Evolutionary conservation across 768 basidiomycete species (phyloP), one percentile per base, ranked within the genome.

Genomic region (Exidia glandulosa): DNA sequence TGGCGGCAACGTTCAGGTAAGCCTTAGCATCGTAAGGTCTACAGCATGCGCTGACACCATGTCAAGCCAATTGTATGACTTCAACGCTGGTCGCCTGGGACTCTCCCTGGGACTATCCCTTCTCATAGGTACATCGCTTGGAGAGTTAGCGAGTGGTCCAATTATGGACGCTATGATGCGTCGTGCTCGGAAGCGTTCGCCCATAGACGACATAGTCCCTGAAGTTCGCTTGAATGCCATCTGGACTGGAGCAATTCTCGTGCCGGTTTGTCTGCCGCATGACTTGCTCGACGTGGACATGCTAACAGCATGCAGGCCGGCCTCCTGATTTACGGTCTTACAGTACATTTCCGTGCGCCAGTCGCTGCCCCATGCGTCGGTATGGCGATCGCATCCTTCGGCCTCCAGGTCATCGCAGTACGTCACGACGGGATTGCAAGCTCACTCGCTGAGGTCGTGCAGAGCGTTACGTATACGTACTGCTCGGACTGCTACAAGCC

Each of bases 11-110:
- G 41, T 45, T 45, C 41, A 45, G 41, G 41, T 45, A 19, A 6
- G 12, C 41, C 23, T 23, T 45, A n/a, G n/a, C 41, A 45, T 6
- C 23, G 6, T 12, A 10, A 19, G 19, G 1, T 45, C 41, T 5
- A 23, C 23, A 12, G 19, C 41, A 19, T 6, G 6, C 23, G 2
- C 16, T 23, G 5, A 45, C 6, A 69, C 74, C 6, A 60, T 76
- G 2, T 75, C 75, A 62, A 74, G 73, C 3, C 59, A 71, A 36
- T 61, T 74, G n/a, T 75, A 75, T 60, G 67, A 72, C 19, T 76
- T 75, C 58, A 69, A 74, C 58, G 74, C 75, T 7, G 27, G 54
- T 13, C 33, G 23, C 54, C 32, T 60, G 13, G 59, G 59, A 25
- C 29, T 60, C 19, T 52, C 59, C 6, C 56, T 34, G 32, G 59